A percentile compares a stretch with the other conserved stretches of the same genome.
Conservation (phyloP, 768 basidiomycete genomes). For the Pisolithus orientalis region DNA sequence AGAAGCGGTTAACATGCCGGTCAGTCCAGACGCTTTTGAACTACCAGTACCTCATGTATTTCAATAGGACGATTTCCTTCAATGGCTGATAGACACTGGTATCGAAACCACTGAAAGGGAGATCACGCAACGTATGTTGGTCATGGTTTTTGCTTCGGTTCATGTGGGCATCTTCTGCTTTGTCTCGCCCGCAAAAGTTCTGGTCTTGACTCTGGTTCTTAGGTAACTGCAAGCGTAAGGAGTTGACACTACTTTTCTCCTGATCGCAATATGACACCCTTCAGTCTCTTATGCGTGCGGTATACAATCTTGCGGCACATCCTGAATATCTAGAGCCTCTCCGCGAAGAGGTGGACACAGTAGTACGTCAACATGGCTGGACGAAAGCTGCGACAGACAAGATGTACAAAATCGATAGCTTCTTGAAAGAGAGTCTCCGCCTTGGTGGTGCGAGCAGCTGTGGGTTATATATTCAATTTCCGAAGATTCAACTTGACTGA, state of each 20-base stretch:
- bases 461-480: not conserved
- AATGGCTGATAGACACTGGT: constrained; percentile 27
- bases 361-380: constrained; percentile 20
- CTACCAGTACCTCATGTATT: not conserved
- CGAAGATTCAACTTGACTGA: not conserved
- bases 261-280: not conserved
- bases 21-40: not conserved
- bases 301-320: not conserved
- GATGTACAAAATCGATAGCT: constrained; percentile 33
- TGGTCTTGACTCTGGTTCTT: not conserved
- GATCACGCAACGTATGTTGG: constrained; percentile 14
- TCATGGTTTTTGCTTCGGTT: constrained; percentile 14
- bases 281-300: not conserved
- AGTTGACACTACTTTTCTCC: not conserved
- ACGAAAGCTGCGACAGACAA: constrained; percentile 15
- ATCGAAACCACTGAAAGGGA: constrained; percentile 11
- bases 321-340: constrained; percentile 14
- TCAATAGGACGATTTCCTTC: constrained; percentile 27
- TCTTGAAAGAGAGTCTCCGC: constrained; percentile 31
- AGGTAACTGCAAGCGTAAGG: not conserved
- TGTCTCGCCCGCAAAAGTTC: not conserved
- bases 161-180: constrained; percentile 11
- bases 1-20: constrained; percentile 1
- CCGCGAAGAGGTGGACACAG: constrained; percentile 30
- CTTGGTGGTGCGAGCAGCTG: constrained; percentile 17